Percentiles rank a stretch among this genome's conserved stretches.
Conservation (phyloP, 139 green algal species). For the Chlorella sp. region DNA sequence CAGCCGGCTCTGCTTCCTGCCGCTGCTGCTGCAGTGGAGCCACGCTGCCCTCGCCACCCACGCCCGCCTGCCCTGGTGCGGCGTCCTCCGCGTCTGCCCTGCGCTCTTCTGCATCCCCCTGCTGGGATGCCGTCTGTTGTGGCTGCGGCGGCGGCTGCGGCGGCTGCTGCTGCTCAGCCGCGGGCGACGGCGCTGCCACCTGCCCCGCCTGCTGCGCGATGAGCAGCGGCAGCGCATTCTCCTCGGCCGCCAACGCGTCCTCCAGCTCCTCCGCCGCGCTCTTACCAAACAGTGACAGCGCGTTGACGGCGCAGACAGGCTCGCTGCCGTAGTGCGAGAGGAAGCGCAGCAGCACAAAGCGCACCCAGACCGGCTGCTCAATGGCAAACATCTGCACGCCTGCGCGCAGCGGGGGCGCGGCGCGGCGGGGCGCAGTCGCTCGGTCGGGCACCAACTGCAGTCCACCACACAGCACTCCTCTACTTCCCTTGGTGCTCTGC, state of each 20-base stretch:
- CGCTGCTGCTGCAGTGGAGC: neutral
- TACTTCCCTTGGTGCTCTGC: no score
- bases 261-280: constrained; percentile 86
- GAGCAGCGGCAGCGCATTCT: neutral
- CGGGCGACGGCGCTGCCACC: neutral
- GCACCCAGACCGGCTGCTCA: constrained; percentile 37
- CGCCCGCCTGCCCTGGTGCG: neutral
- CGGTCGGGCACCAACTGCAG: no score
- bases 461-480: no score
- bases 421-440: no score
- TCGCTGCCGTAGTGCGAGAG: constrained; percentile 78
- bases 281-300: constrained; percentile 63
- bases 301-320: constrained; percentile 88
- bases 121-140: neutral
- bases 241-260: constrained; percentile 54
- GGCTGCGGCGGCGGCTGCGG: neutral
- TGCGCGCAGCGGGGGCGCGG: no score
- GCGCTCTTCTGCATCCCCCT: neutral
- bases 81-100: no score
- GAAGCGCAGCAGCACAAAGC: constrained; percentile 80
- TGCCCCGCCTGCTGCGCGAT: neutral
- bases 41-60: neutral
- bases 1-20: neutral
- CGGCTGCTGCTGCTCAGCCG: neutral
- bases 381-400: constrained; percentile 73